Evolutionary conservation across 176 grass and related monocot species (phyloP), one percentile per base, ranked within the genome.

Genomic region (Metroxylon sagu): DNA sequence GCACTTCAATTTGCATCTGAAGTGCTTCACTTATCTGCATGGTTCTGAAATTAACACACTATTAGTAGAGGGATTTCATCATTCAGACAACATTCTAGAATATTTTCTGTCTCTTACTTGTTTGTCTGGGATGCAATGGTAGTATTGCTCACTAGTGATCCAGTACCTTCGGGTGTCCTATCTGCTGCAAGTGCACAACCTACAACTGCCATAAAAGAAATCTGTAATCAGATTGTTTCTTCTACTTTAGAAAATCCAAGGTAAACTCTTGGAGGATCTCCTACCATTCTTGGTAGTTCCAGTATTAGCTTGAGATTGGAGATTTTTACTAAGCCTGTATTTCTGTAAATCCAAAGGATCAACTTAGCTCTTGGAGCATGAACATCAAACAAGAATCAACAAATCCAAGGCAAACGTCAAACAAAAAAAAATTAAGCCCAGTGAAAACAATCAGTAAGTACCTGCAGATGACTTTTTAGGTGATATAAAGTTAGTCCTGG

Each of bases 401-500:
- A 43, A 10, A 43, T 43, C 35, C 35, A 43, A 10, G 8, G 3
- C 8, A 43, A 14, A 43, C 2, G 1, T 29, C 6, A 12, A 43
- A 35, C 1, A 35, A 43, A 12, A 43, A 12, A 43, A 35, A 2
- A 35, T 12, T 2, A 43, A 14, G 8, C 3, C 8, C 35, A 0
- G 10, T 43, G 35, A 2, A 3, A 43, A 43, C 35, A 43, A 43
- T 6, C 14, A 12, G 14, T 48, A 56, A 61, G 67, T 80, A 90
- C 91, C 86, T 96, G 91, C 76, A 96, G 86, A 72, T 96, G 91
- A 12, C 91, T 96, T 74, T 96, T 96, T 14, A 96, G 91, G 77
- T 96, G 91, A 66, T 96, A 96, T 16, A 96, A 59, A 57, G 91
- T 96, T 59, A 96, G 56, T 59, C 86, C 91, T 48, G 91, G 77